Evolutionary conservation across 257 asterid species (phyloP), one percentile per base, ranked within the genome.

Genomic region (Nicotiana knightiana): DNA sequence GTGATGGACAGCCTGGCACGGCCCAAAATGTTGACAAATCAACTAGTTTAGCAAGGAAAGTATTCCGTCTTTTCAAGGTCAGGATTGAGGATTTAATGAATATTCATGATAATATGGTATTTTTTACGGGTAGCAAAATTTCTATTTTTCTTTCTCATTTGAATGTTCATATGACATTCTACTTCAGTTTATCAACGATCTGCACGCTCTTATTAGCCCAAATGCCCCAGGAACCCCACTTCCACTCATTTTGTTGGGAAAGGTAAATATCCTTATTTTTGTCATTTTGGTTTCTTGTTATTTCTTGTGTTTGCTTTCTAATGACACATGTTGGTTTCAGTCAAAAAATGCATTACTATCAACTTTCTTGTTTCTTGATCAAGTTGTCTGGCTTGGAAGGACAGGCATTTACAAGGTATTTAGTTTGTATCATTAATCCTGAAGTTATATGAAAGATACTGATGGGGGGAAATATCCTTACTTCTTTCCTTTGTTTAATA

Each of bases 1-100:
- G 99, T 87, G 90, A 94, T 82, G 98, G 98, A 28, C 90, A 92
- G 88, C 93, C 98, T 33, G 98, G 98, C 5, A 89, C 94, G 1
- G 98, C 98, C 3, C 98, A 93, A 84, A 90, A 90, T 84, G 98
- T 96, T 46, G 99, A 96, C 83, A 93, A 92, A 85, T 85, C 97
- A 1, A 96, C 99, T 67, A 91, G 93, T 91, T 87, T 94, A 89
- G 99, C 99, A 82, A 93, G 98, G 61, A 96, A 96, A 88, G 92
- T 96, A 33, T 96, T 96, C 83, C 98, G 99, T 33, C 89, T 96
- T 87, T 94, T 94, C 84, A 96, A 96, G 98, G 99, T 94, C 83
- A 18, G 86, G 64, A 66, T 48, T 26, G 53, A 17, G 77, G 32
- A 43, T 24, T 63, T 26, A 12, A 28, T 64, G 9, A 17, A 28